These are phyloP conservation scores for Sapria himalayana DNA, from an alignment of 345 rosid genomes.

Conservation along the genomic window DNA sequence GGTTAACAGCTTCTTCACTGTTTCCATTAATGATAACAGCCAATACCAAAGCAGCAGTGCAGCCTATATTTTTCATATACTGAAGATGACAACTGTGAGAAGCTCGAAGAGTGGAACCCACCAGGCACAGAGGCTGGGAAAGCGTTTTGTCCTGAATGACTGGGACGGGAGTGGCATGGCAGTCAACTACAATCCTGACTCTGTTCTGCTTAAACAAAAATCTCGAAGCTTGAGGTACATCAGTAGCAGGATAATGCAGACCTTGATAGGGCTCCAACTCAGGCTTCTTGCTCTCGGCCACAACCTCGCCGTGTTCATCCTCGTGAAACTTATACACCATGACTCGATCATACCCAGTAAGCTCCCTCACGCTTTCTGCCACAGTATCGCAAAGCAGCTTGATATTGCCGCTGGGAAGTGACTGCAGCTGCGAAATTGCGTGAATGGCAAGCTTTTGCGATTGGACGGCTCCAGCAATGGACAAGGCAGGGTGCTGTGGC, in stretches of 20 bases:
- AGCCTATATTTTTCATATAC: constrained; percentile 94
- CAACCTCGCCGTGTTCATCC: constrained; percentile 97
- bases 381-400: constrained; percentile 78
- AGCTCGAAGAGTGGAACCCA: constrained; percentile 92
- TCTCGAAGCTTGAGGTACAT: constrained; percentile 90
- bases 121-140: constrained; percentile 78
- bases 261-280: constrained; percentile 87
- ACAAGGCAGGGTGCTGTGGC: constrained; percentile 82
- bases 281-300: constrained; percentile 65
- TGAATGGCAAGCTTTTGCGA: constrained; percentile 90
- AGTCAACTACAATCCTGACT: constrained; percentile 91
- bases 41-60: constrained; percentile 72
- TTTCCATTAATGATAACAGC: constrained; percentile 78
- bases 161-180: constrained; percentile 37
- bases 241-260: constrained; percentile 90
- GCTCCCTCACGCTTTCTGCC: constrained; percentile 66
- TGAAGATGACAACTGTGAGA: constrained; percentile 96
- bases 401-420: constrained; percentile 89
- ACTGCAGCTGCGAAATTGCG: constrained; percentile 71
- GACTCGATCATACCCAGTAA: constrained; percentile 84
- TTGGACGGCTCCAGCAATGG: constrained; percentile 94
- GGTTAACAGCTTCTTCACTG: constrained; percentile 51
- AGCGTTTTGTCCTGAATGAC: constrained; percentile 61
- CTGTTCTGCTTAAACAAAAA: constrained; percentile 90
- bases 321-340: constrained; percentile 98